These are phyloP conservation scores for Lentinus tigrinus DNA, from an alignment of 768 basidiomycete species.

Conservation along the genomic window DNA sequence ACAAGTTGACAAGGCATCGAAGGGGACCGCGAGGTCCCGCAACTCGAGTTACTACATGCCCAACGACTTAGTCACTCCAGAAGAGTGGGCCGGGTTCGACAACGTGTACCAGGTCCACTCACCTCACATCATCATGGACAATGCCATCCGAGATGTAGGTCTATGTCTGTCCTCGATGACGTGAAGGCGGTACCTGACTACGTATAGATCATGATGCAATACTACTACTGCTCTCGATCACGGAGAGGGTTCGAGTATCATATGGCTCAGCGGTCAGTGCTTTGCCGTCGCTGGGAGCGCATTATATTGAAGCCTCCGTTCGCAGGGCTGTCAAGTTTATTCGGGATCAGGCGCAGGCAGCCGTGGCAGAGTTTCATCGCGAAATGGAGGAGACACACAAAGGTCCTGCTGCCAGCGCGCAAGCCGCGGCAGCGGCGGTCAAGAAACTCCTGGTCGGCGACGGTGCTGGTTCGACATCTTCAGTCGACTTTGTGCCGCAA, in stretches of 20 bases:
- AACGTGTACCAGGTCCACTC: conserved; percentile 91
- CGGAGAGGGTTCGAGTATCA: conserved; percentile 84
- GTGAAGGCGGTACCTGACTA: neutral
- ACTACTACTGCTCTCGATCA: conserved; percentile 80
- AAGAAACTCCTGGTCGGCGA: conserved; percentile 65
- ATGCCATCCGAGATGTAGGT: conserved; percentile 76
- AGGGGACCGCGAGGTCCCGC: conserved; percentile 19
- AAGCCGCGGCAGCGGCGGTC: conserved; percentile 65
- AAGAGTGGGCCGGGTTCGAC: conserved; percentile 80
- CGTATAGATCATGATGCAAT: conserved; percentile 79
- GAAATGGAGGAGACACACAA: conserved; percentile 26
- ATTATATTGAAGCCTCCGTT: neutral
- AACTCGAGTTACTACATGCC: conserved; percentile 58
- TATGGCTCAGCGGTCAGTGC: conserved; percentile 73
- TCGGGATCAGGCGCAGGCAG: conserved; percentile 71
- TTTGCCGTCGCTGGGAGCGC: neutral
- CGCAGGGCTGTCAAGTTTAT: conserved; percentile 82
- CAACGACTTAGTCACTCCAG: conserved; percentile 60
- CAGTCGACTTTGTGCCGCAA: conserved; percentile 36
- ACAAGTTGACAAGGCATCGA: conserved; percentile 41
- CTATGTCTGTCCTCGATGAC: neutral
- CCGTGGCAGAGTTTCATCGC: conserved; percentile 28
- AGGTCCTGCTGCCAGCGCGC: conserved; percentile 45
- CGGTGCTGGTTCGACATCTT: conserved; percentile 36
- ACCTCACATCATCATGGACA: conserved; percentile 77